Base-by-base conservation (phyloP, 164 flowering plant species). In the Nymphaea colorata region DNA sequence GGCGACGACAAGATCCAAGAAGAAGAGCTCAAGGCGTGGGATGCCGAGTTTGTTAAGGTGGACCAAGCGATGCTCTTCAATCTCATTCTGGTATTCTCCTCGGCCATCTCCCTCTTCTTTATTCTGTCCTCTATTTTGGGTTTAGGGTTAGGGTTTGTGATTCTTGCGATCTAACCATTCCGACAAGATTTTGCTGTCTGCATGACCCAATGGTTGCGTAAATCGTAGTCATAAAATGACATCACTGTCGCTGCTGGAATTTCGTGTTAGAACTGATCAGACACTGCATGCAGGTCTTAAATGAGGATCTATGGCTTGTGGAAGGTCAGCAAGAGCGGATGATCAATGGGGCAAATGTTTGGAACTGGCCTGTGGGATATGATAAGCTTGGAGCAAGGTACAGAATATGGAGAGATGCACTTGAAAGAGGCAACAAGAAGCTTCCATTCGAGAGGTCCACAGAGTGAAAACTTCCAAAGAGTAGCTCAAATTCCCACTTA, bases 341-440 rank as follows among this genome's bases (percentile, higher is more conserved):
- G 97, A 73, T 77, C 62, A 88, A 82, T 51, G 96, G 98, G 0
- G 98, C 81, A 62, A 94, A 94, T 59, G 77, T 94, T 0, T 94
- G 98, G 98, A 94, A 91, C 68, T 76, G 67, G 79, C 98, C 97
- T 14, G 98, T 94, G 4, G 64, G 89, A 0, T 94, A 91, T 61
- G 99, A 94, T 73, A 94, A 94, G 77, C 86, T 94, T 15, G 99
- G 99, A 45, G 87, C 91, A 68, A 82, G 99, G 71, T 94, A 94
- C 76, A 80, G 99, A 71, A 41, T 83, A 73, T 91, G 99, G 99
- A 91, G 97, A 80, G 83, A 89, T 45, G 90, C 96, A n/a, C n/a
- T n/a, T n/a, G n/a, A n/a, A n/a, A n/a, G n/a, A n/a, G n/a, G n/a
- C n/a, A n/a, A n/a, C n/a, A n/a, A n/a, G n/a, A n/a, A n/a, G n/a